A percentile compares a stretch with the other conserved stretches of the same genome.
Evolutionary conservation across 2,329 filamentous ascomycete genomes (phyloP).

Genomic region (Scedosporium minutisporum): DNA sequence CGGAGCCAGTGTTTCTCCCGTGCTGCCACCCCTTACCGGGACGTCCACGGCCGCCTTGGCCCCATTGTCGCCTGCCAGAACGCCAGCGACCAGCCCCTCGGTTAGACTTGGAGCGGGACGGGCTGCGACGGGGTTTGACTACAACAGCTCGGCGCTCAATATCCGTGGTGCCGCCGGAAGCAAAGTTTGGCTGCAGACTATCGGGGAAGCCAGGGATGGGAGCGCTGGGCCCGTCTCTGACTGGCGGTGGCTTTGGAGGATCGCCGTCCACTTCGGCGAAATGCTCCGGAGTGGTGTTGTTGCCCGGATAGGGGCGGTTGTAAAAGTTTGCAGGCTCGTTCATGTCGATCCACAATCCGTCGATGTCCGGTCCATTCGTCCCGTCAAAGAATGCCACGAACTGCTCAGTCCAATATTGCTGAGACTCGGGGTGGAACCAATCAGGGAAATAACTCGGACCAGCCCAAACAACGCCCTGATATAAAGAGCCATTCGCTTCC

Average conservation of each 20-base stretch:
- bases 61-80: slow-evolving; percentile 9
- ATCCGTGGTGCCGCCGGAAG: not conserved
- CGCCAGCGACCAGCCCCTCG: slow-evolving; percentile 11
- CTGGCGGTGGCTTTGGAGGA: slow-evolving; percentile 51
- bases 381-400: slow-evolving; percentile 55
- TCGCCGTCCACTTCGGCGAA: slow-evolving; percentile 30
- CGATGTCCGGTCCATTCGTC: slow-evolving; percentile 59
- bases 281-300: slow-evolving; percentile 20
- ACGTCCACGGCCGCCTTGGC: slow-evolving; percentile 10
- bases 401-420: slow-evolving; percentile 60
- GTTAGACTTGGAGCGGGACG: no score
- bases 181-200: not conserved
- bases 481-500: slow-evolving; percentile 42
- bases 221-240: slow-evolving; percentile 33
- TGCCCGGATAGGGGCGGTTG: slow-evolving; percentile 16
- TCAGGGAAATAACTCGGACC: slow-evolving; percentile 63
- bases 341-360: slow-evolving; percentile 69
- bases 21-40: slow-evolving; percentile 11
- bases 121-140: not conserved
- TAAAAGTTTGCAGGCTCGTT: slow-evolving; percentile 30
- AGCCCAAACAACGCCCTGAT: slow-evolving; percentile 66
- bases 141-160: not conserved
- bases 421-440: slow-evolving; percentile 59
- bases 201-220: slow-evolving; percentile 9
- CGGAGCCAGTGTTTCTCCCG: slow-evolving; percentile 14